phyloP scores from a whole-genome alignment of 83 land plant genomes.

The Diphasiastrum complanatum region DNA sequence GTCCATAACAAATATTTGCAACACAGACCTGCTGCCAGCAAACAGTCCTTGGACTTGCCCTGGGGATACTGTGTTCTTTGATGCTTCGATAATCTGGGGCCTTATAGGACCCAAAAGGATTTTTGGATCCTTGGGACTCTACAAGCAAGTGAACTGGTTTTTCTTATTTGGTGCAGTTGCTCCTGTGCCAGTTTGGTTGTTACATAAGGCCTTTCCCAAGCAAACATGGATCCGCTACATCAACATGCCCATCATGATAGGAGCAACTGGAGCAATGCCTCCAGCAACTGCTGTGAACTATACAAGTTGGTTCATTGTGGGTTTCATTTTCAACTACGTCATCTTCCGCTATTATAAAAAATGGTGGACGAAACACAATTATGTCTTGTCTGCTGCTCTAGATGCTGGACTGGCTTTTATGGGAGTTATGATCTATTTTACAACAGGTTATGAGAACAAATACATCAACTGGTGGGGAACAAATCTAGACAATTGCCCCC shows the following conservation, averaged over 20 bases:
- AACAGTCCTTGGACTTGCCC: conserved; percentile 19
- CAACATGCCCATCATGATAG: conserved; percentile 75
- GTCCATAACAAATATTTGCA: conserved; percentile 20
- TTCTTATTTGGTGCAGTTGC: conserved; percentile 25
- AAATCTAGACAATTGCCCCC: conserved; percentile 34
- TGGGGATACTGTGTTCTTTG: conserved; percentile 12
- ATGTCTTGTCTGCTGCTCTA: conserved; percentile 44
- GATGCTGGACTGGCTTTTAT: conserved; percentile 58
- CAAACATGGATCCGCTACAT: conserved; percentile 60
- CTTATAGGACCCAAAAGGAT: conserved; percentile 16
- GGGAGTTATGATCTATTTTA: conserved; percentile 26
- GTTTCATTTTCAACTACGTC: conserved; percentile 34
- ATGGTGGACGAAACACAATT: conserved; percentile 54
- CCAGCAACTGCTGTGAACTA: conserved; percentile 43
- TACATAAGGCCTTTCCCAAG: conserved; percentile 38
- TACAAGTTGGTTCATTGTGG: conserved; percentile 32
- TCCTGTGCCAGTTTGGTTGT: conserved; percentile 53
- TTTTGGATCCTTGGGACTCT: conserved; percentile 9
- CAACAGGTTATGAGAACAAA: conserved; percentile 13
- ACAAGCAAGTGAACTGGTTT: conserved; percentile 12
- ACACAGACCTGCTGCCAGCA: conserved; percentile 10
- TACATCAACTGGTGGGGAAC: conserved; percentile 42
- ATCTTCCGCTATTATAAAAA: conserved; percentile 27
- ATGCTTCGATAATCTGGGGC: conserved; percentile 21
- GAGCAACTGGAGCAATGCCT: conserved; percentile 61